Conservation (phyloP, 169 alveolate genomes). For the Cryptosporidium andersoni region DNA sequence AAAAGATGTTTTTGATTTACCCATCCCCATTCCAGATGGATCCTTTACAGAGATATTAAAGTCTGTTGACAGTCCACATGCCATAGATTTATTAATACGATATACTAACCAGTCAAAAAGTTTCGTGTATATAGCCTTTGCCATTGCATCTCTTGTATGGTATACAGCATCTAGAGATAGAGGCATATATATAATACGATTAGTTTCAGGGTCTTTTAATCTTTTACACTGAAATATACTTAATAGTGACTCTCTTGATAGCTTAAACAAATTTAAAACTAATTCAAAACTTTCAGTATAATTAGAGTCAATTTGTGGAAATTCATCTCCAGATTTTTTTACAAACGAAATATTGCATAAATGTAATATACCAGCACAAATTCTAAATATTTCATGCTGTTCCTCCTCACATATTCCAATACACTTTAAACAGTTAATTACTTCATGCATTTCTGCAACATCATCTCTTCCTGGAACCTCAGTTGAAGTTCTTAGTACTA, state of each 20-base stretch:
- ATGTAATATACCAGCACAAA: conserved; percentile 79
- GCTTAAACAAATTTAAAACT: conserved; percentile 72
- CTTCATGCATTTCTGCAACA: conserved; percentile 77
- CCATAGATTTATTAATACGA: conserved; percentile 73
- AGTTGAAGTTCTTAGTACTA: conserved; percentile 70
- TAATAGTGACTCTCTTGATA: conserved; percentile 65
- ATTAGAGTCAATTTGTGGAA: conserved; percentile 55
- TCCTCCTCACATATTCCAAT: conserved; percentile 80
- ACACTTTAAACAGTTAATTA: conserved; percentile 80
- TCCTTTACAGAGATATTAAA: not conserved
- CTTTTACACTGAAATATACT: conserved; percentile 73
- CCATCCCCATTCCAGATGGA: not conserved
- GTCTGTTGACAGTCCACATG: conserved; percentile 31
- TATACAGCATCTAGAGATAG: conserved; percentile 71
- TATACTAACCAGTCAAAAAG: conserved; percentile 80
- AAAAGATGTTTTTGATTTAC: conserved; percentile 8
- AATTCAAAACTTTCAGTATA: conserved; percentile 69
- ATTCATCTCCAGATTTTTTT: conserved; percentile 66
- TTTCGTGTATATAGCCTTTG: conserved; percentile 78
- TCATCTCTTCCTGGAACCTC: conserved; percentile 83
- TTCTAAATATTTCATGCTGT: conserved; percentile 74
- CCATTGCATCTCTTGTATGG: conserved; percentile 78
- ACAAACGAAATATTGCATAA: conserved; percentile 85
- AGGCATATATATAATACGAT: conserved; percentile 70
- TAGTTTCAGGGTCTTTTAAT: conserved; percentile 72